Conservation (phyloP, 345 rosid genomes). For the Citrus trifoliata region DNA sequence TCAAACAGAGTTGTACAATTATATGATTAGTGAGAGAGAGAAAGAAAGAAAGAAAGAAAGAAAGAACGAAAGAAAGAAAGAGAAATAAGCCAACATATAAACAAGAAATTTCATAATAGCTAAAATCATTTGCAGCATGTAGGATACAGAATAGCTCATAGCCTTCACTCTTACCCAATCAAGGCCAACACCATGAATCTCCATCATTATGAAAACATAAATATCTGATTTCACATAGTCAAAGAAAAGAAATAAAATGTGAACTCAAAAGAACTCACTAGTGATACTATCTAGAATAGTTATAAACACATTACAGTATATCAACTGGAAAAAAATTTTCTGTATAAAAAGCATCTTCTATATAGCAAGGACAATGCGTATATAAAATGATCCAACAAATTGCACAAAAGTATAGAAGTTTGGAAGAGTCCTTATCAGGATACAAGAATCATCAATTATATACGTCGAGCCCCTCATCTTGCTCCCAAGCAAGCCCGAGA, state of each 20-base stretch:
- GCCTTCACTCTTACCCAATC: conserved; percentile 42
- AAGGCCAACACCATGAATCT: conserved; percentile 47
- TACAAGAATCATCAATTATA: conserved; percentile 80
- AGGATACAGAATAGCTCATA: conserved; percentile 53
- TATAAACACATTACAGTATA: not conserved
- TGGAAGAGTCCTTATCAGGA: conserved; percentile 48
- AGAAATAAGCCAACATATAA: not conserved
- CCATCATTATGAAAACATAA: conserved; percentile 45
- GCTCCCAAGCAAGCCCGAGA: conserved; percentile 95
- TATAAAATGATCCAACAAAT: not conserved
- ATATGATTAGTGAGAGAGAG: not conserved
- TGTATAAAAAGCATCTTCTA: not conserved
- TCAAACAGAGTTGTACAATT: not conserved
- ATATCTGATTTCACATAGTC: conserved; percentile 47
- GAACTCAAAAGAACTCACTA: conserved; percentile 16
- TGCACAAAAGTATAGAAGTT: not conserved
- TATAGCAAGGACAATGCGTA: not conserved
- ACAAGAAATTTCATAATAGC: not conserved
- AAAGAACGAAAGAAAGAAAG: too few relatives aligned
- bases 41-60: not conserved
- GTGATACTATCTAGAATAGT: conserved; percentile 1
- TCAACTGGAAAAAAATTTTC: not conserved
- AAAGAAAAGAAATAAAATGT: conserved; percentile 42
- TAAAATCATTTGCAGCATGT: conserved; percentile 18
- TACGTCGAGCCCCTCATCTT: conserved; percentile 99